Base-by-base conservation (phyloP, 208 protist species). In the Crithidia bombi region DNA sequence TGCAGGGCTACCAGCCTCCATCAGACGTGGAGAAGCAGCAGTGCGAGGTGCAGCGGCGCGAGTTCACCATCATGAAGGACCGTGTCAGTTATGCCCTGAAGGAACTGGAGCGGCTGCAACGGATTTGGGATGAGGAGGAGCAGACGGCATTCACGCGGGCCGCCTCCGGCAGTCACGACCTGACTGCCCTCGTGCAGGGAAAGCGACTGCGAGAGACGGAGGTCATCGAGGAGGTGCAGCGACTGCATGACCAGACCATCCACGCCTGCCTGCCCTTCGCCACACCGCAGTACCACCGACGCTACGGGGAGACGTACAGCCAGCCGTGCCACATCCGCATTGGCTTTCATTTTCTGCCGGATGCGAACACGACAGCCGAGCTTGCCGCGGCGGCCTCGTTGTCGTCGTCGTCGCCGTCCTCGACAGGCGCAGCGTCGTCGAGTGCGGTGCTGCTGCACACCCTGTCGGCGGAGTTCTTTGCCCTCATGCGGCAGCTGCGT, bases 221-320 rank as follows among this genome's bases (percentile, higher is more conserved):
- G 69, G 65, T 93, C 3, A 83, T 93, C 36, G 83, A 86, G 55
- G 78, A 86, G 64, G 89, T 78, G 43, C 87, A 89, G 58, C 59
- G 39, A 19, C 59, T 91, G 25, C 86, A 93, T 65, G 87, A 96
- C 55, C 73, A 79, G 44, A 51, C 76, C 14, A 76, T 93, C 30
- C 81, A 93, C 67, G 75, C 86, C 23, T 91, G 86, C 41, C 76
- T 96, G 35, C 83, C 86, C 23, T 94, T 94, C 68, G 80, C 84
- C 59, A 65, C 84, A 17, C 92, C 92, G 30, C 92, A 96, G 83
- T 96, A 90, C 75, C 84, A 84, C 73, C 92, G 92, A 50, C 83
- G 87, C 57, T 77, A 85, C 61, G 75, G 83, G 50, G 85, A 93
- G 74, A 94, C 89, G 43, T 96, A 96, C 78, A 77, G 73, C 50